phyloP scores from a whole-genome alignment of 2,329 filamentous ascomycete genomes.

The Tolypocladium capitatum region DNA sequence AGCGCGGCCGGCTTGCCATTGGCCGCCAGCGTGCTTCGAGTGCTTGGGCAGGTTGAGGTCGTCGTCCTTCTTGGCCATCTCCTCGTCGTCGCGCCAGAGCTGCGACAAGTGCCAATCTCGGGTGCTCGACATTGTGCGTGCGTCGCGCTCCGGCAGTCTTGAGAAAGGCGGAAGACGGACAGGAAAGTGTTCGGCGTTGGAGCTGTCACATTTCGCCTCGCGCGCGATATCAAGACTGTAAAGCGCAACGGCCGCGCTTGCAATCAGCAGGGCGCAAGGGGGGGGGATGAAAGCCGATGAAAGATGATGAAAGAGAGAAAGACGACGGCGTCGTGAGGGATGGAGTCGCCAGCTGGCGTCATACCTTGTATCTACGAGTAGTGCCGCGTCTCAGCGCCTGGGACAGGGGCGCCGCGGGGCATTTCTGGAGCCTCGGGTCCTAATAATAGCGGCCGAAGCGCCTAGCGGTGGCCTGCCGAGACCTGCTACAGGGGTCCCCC shows the following conservation, averaged over 20 bases:
- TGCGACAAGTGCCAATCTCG: constrained; percentile 1
- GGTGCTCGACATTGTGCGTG: constrained; percentile 2
- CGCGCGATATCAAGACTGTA: background rate
- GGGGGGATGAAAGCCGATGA: background rate
- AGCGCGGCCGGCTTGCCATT: constrained; percentile 29
- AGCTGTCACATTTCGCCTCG: background rate
- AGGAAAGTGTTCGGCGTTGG: background rate
- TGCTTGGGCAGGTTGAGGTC: constrained; percentile 25
- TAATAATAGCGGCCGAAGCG: background rate
- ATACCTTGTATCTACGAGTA: background rate
- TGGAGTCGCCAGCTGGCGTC: background rate
- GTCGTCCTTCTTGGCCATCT: constrained; percentile 48
- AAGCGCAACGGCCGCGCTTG: background rate
- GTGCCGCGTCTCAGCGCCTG: no score
- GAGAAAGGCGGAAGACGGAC: background rate
- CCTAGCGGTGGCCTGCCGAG: background rate
- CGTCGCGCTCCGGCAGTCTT: background rate
- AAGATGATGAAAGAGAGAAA: background rate
- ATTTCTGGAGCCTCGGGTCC: background rate
- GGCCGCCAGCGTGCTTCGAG: constrained; percentile 6
- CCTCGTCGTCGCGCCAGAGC: constrained; percentile 38
- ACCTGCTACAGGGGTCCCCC: background rate
- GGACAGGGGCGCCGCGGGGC: background rate
- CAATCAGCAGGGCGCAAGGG: background rate
- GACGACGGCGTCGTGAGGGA: background rate